Evolutionary conservation across 2,329 filamentous ascomycete species (phyloP), one percentile per base, ranked within the genome.

Genomic region (Coniochaeta pulveracea): DNA sequence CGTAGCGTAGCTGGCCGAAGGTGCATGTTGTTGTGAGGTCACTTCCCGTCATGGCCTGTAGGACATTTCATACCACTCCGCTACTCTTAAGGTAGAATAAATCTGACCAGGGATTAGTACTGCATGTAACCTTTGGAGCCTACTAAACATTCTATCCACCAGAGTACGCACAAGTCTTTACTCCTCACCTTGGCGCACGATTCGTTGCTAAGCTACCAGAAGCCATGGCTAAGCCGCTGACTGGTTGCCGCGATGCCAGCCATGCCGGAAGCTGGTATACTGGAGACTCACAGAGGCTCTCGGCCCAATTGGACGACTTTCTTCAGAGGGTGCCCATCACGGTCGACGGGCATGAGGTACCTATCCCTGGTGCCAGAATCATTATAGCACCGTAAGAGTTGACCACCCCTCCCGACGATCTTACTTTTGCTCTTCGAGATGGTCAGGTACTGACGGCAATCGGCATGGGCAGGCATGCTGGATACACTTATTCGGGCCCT

Each of bases 251-350:
- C 34, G 57, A 61, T 27, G 79, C 85, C 14, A 75, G 68, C 36
- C 91, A 96, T 54, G 86, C 89, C 15, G 83, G 84, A 24, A 80
- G 76, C 12, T 98, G 91, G 91, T 98, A 98, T 54, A 67, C 76
- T 6, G 67, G 67, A 31, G 66, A 76, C 38, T 59, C 68, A 5
- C 51, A 54, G 2, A 55, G 57, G n/a, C 72, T 96, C 33, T 70
- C 70, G 3, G 47, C 51, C 6, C 69, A 93, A 58, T 78, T 98
- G 5, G 75, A 91, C 37, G 56, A 58, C 32, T 94, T 76, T 69
- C 68, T 96, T n/a, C 62, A 60, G 23, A 61, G 70, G 23, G 88
- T 94, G 6, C 80, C 84, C 3, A 55, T 64, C 31, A 66, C 69
- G 1, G 60, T 91, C 25, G 65, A 79, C 19, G 76, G 69, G 27